A percentile compares a stretch with the other conserved stretches of the same genome.
Evolutionary conservation across 2,329 filamentous ascomycete genomes (phyloP).

Genomic region (Fusarium neocosmosporiellum): DNA sequence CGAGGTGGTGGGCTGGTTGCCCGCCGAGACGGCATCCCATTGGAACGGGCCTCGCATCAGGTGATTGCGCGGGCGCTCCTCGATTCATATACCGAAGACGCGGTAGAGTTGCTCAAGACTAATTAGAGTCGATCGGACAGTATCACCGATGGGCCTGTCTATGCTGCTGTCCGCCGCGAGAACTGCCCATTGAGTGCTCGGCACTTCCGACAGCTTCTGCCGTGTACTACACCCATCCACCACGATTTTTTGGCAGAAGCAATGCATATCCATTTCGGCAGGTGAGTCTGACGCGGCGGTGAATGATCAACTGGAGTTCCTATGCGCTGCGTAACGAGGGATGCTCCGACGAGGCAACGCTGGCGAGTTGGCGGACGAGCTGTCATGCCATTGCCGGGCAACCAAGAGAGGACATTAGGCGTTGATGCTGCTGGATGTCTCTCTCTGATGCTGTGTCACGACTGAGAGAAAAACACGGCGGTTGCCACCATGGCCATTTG

Average conservation of each 20-base stretch:
- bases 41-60: not conserved
- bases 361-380: not conserved
- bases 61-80: not conserved
- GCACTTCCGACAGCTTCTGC: not conserved
- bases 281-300: conserved; percentile 6
- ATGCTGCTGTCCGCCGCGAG: not conserved
- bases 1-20: not conserved
- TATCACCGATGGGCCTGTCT: not conserved
- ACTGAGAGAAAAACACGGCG: conserved; percentile 6
- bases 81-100: not conserved
- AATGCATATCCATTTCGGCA: not conserved
- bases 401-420: conserved; percentile 24
- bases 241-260: not conserved
- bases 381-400: conserved; percentile 7
- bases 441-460: conserved; percentile 14
- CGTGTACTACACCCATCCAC: not conserved
- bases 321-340: conserved; percentile 20
- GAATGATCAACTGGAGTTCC: conserved; percentile 32
- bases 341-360: not conserved
- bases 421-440: conserved; percentile 13
- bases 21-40: not conserved
- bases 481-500: conserved; percentile 20
- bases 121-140: not conserved
- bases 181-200: not conserved
- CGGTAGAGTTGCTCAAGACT: not conserved